Evolutionary conservation across 148 eudicot genomes (phyloP).

Genomic region (Nepenthes mirabilis): DNA sequence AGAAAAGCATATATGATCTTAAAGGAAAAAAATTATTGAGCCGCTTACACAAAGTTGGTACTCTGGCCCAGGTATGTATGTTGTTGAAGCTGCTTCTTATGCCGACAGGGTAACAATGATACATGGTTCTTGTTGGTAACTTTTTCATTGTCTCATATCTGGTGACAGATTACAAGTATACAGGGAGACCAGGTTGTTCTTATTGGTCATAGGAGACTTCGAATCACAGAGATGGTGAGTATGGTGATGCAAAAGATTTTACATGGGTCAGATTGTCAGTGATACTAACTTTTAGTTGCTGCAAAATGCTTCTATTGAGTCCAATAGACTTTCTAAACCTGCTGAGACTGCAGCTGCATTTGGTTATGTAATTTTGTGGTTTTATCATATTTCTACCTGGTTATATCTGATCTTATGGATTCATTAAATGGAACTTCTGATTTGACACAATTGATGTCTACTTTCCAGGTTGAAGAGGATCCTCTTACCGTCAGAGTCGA

Average conservation of each 20-base stretch:
- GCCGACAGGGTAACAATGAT: background rate
- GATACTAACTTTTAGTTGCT: background rate
- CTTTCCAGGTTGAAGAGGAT: slow-evolving; percentile 80
- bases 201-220: slow-evolving; percentile 85
- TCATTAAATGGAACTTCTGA: background rate
- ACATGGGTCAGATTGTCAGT: background rate
- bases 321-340: background rate
- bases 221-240: slow-evolving; percentile 89
- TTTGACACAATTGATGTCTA: slow-evolving; percentile 8
- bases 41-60: slow-evolving; percentile 93
- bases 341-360: background rate
- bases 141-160: slow-evolving; percentile 8
- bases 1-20: slow-evolving; percentile 59
- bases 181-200: slow-evolving; percentile 91
- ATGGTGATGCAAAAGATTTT: background rate
- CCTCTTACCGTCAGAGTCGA: slow-evolving; percentile 96
- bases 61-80: slow-evolving; percentile 71
- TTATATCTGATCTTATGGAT: background rate
- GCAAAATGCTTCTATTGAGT: background rate
- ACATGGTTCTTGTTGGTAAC: slow-evolving; percentile 1
- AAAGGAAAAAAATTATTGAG: slow-evolving; percentile 77
- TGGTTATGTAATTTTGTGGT: background rate
- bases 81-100: slow-evolving; percentile 1
- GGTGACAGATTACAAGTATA: slow-evolving; percentile 67
- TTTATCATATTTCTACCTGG: background rate